Percentiles rank a stretch among this genome's conserved stretches.
These are phyloP conservation scores for Arachis monticola DNA, from an alignment of 331 rosid genomes.

Conservation along the genomic window DNA sequence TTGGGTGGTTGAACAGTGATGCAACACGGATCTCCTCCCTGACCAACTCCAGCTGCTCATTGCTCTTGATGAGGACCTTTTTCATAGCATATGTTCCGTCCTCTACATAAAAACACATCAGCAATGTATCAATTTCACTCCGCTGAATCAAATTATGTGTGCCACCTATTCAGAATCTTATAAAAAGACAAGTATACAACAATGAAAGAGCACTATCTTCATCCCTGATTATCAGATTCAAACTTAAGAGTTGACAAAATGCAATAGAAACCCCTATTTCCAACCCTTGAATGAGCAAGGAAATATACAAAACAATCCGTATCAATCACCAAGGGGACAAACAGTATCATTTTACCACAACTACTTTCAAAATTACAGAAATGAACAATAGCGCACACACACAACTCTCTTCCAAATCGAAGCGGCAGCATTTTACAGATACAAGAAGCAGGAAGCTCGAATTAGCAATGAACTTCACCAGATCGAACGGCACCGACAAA, in stretches of 20 bases:
- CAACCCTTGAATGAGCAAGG: not conserved
- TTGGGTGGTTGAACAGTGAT: conserved; percentile 86
- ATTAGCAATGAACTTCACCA: conserved; percentile 18
- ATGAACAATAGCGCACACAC: conserved; percentile 19
- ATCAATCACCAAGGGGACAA: conserved; percentile 15
- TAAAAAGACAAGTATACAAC: not conserved
- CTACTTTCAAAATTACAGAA: not conserved
- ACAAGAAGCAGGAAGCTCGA: not conserved
- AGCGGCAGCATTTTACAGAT: not conserved
- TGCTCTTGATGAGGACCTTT: conserved; percentile 88
- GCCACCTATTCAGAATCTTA: not conserved
- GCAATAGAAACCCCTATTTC: conserved; percentile 2
- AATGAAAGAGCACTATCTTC: not conserved
- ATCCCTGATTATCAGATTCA: conserved; percentile 12
- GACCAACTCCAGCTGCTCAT: conserved; percentile 87
- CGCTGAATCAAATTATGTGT: not conserved
- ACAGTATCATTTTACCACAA: not conserved
- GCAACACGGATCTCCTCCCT: conserved; percentile 96
- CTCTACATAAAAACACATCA: conserved; percentile 45
- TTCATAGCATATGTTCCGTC: conserved; percentile 96
- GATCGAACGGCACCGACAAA: conserved; percentile 26
- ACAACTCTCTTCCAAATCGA: not conserved
- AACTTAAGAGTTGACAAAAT: conserved; percentile 8
- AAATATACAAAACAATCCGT: not conserved
- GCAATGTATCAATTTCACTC: not conserved